A percentile compares a stretch with the other conserved stretches of the same genome.
Evolutionary conservation across 2,329 filamentous ascomycete species (phyloP).

Genomic region (Aspergillus unguis): DNA sequence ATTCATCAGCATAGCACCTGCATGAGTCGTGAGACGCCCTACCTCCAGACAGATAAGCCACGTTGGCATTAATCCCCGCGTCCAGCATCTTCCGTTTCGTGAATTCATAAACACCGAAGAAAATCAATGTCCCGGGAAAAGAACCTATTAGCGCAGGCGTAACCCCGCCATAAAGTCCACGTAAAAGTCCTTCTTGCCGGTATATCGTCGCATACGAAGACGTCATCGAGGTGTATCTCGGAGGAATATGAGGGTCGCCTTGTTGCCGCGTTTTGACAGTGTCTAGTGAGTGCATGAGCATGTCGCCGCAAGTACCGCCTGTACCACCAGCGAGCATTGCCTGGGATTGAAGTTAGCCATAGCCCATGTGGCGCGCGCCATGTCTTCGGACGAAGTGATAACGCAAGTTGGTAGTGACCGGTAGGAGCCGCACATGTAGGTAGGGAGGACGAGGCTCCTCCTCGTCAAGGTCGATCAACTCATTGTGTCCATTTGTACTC

Average conservation of each 20-base stretch:
- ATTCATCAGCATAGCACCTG: constrained; percentile 7
- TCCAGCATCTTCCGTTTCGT: constrained; percentile 90
- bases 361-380: not conserved
- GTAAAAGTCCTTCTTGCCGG: constrained; percentile 80
- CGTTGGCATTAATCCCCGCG: constrained; percentile 70
- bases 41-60: constrained; percentile 86
- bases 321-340: constrained; percentile 93
- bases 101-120: constrained; percentile 95
- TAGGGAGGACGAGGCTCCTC: constrained; percentile 60
- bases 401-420: not conserved
- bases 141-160: constrained; percentile 86
- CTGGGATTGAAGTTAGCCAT: constrained; percentile 44
- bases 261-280: constrained; percentile 98
- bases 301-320: constrained; percentile 88
- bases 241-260: constrained; percentile 87
- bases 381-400: not conserved
- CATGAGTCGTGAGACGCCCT: constrained; percentile 24
- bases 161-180: constrained; percentile 91
- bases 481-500: constrained; percentile 31
- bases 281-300: constrained; percentile 98
- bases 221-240: constrained; percentile 86
- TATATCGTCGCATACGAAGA: constrained; percentile 91
- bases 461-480: constrained; percentile 45
- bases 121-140: constrained; percentile 88
- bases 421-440: constrained; percentile 53